These are phyloP conservation scores for Aureobasidium sp. DNA, from an alignment of 2,329 filamentous ascomycete genomes.

Conservation along the genomic window DNA sequence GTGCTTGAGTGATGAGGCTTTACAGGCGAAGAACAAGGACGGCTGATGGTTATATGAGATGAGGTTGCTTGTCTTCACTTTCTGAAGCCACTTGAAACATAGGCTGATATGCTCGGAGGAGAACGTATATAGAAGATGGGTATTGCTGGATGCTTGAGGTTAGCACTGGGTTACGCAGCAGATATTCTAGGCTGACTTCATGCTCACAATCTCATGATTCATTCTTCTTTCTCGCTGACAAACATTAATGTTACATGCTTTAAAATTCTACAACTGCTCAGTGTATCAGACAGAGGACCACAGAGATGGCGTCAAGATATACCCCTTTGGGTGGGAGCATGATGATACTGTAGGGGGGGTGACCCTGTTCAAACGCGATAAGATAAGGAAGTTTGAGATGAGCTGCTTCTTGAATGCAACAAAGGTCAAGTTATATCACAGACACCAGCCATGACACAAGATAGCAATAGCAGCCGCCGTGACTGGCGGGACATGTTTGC, in stretches of 20 bases:
- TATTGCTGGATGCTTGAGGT: neutral
- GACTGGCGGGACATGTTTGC: conserved; percentile 36
- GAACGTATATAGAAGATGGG: neutral
- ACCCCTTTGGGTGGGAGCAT: too few species aligned
- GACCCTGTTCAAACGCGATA: neutral
- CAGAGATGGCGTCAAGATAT: too few species aligned
- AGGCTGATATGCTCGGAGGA: neutral
- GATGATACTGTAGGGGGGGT: neutral
- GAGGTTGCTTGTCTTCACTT: neutral
- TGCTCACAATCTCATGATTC: neutral
- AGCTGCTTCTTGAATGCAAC: neutral
- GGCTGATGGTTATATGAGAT: neutral
- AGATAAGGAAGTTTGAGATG: conserved; percentile 1
- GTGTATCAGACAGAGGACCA: too few species aligned
- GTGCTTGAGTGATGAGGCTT: neutral
- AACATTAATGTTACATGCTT: too few species aligned
- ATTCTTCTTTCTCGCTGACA: too few species aligned
- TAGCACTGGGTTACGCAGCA: neutral
- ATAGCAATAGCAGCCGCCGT: conserved; percentile 15
- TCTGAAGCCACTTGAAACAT: too few species aligned
- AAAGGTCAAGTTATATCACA: neutral
- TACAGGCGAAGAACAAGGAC: neutral
- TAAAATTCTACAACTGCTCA: too few species aligned
- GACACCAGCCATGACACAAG: neutral
- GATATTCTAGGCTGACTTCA: too few species aligned